These are phyloP conservation scores for Nakazawaea holstii DNA, from an alignment of 805 yeast genomes.

Conservation along the genomic window DNA sequence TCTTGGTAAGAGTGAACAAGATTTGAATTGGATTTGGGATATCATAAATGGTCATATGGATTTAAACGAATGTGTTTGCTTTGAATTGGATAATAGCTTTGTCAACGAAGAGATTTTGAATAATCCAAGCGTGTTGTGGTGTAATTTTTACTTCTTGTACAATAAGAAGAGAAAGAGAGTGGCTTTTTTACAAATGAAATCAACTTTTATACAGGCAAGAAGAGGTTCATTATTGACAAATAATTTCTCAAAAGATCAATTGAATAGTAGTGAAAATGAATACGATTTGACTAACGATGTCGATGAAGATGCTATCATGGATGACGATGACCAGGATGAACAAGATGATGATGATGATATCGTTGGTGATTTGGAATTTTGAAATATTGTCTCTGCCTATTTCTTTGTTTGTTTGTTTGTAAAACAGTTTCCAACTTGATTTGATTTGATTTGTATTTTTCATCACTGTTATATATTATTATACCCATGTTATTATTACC, in stretches of 20 bases:
- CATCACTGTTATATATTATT: too few relatives aligned
- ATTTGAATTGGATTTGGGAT: conserved; percentile 77
- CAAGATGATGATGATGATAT: conserved; percentile 27
- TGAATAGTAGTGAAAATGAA: conserved; percentile 25
- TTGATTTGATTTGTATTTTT: not conserved
- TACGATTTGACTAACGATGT: conserved; percentile 27
- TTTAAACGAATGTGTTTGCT: conserved; percentile 54
- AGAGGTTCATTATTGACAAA: conserved; percentile 33
- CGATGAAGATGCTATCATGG: conserved; percentile 17
- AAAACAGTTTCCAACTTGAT: not conserved
- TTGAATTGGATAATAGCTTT: conserved; percentile 51
- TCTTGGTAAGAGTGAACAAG: conserved; percentile 48
- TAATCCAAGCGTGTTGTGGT: conserved; percentile 66
- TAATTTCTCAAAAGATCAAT: conserved; percentile 26
- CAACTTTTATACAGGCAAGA: conserved; percentile 25
- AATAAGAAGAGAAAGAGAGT: conserved; percentile 91
- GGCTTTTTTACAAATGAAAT: conserved; percentile 72
- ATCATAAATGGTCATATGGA: conserved; percentile 80
- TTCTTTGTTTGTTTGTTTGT: not conserved
- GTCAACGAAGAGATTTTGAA: conserved; percentile 51
- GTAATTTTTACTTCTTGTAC: conserved; percentile 84
- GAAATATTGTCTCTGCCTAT: not conserved
- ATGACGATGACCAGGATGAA: conserved; percentile 22
- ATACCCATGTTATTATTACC: too few relatives aligned
- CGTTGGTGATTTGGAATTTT: conserved; percentile 34